Evolutionary conservation across 345 rosid genomes (phyloP), one percentile per base, ranked within the genome.

Genomic region (Rhodamnia rubescens): DNA sequence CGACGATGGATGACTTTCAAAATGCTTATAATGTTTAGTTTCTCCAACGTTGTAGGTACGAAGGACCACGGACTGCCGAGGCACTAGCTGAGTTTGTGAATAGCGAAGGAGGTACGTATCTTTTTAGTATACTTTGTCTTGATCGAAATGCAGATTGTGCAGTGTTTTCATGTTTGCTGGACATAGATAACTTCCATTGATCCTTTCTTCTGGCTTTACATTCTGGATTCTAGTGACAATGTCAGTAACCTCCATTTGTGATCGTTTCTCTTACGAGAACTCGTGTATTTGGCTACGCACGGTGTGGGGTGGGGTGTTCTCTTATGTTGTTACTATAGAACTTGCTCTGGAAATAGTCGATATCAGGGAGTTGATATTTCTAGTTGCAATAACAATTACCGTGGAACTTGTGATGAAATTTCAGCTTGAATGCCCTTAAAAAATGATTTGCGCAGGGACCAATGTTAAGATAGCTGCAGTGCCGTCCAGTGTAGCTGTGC

Each of bases 51-150:
- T 74, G 49, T 83, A 97, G 99, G 92, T 96, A 94, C 83, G 98
- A 96, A 90, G 99, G 99, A 54, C 90, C 98, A 53, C 95, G 99
- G 3, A 93, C 90, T 51, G 94, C 96, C 0, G 99, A 96, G 91
- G 88, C 98, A 42, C 95, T 97, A 88, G 89, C 94, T 53, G 99
- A 95, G 92, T 97, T 87, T 91, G 95, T 96, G 75, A 96, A 97
- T 89, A 93, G 82, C 64, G 99, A 97, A 95, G 99, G 94, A 95
- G 99, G 98, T 11, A 22, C 64, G 80, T 18, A 54, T 86, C 53
- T 85, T 32, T 1, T 84, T 53, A 27, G 36, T 40, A 26, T 27
- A 42, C 64, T 64, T 64, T 40, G 20, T 64, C 78, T 64, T 5
- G 14, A 40, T 52, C 29, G 42, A 74, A 55, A 49, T 61, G 53